phyloP scores from a whole-genome alignment of 2,329 filamentous ascomycete species.

The Coniochaeta sp. region DNA sequence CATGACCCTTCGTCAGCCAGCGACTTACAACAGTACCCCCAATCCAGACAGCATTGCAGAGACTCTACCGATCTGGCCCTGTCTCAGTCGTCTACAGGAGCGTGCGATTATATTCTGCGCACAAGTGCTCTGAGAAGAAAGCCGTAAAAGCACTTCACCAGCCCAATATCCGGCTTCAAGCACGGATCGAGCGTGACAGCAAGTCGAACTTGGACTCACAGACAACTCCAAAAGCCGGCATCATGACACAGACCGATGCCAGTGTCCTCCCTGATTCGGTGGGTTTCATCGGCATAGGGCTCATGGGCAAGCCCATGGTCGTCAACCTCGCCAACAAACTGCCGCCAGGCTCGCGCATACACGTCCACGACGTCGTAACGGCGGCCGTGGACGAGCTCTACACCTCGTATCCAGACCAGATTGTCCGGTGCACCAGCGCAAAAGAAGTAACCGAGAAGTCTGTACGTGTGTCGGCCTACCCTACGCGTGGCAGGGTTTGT shows the following conservation, averaged over 20 bases:
- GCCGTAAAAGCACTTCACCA: no score
- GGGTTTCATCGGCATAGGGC: conserved; percentile 45
- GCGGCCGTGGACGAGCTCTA: conserved; percentile 33
- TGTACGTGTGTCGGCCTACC: conserved; percentile 15
- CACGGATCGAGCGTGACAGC: not conserved
- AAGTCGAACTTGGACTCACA: not conserved
- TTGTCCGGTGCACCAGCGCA: conserved; percentile 31
- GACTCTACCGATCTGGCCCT: not conserved
- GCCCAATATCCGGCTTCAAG: no score
- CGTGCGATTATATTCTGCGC: not conserved
- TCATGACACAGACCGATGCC: not conserved
- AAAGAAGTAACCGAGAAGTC: conserved; percentile 41
- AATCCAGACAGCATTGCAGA: not conserved
- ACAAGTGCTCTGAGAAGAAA: not conserved
- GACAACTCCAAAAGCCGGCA: not conserved
- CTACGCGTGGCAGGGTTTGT: no score
- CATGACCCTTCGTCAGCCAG: not conserved
- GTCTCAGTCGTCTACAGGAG: not conserved
- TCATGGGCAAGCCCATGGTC: conserved; percentile 48
- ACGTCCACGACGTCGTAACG: conserved; percentile 40
- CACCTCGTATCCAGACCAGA: conserved; percentile 26
- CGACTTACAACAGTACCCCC: not conserved
- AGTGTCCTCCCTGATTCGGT: conserved; percentile 3
- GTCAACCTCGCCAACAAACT: conserved; percentile 40
- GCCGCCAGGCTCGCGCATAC: conserved; percentile 30